These are phyloP conservation scores for Athelia sp. DNA, from an alignment of 1,284 basidiomycete species.

Conservation along the genomic window DNA sequence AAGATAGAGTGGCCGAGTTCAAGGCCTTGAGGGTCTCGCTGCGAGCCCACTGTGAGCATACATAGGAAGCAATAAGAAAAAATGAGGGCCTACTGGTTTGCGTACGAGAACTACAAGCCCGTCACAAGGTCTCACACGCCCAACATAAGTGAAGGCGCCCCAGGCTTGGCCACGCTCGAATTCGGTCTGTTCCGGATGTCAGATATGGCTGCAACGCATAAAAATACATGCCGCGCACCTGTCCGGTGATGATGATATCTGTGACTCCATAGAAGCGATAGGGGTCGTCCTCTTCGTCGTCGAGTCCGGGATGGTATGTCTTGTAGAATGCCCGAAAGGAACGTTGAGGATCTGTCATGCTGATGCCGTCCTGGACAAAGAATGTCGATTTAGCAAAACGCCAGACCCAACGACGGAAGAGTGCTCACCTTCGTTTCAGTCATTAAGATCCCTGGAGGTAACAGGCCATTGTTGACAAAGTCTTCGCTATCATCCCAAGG, in stretches of 20 bases:
- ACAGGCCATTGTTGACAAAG: constrained; percentile 35
- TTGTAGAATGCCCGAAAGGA: constrained; percentile 32
- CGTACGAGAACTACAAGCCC: constrained; percentile 42
- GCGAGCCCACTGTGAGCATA: constrained; percentile 3
- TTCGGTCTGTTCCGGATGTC: constrained; percentile 34
- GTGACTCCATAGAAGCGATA: constrained; percentile 6
- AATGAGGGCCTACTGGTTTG: constrained; percentile 31
- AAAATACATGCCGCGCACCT: constrained; percentile 24
- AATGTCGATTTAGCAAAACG: background rate
- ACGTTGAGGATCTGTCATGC: constrained; percentile 29
- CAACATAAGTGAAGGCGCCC: constrained; percentile 39
- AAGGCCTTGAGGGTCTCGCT: constrained; percentile 12
- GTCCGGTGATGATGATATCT: constrained; percentile 48
- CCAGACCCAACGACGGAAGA: constrained; percentile 1
- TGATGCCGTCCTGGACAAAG: constrained; percentile 33
- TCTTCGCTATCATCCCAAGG: constrained; percentile 17
- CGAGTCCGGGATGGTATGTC: constrained; percentile 18
- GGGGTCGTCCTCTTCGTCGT: background rate
- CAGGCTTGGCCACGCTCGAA: constrained; percentile 39
- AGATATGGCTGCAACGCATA: background rate
- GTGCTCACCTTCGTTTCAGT: constrained; percentile 29
- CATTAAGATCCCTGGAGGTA: constrained; percentile 33
- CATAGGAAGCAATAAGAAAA: background rate
- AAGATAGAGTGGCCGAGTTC: constrained; percentile 34
- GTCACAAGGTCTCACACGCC: constrained; percentile 45